Conservation (phyloP, 352 stramenopile genomes). For the Plasmopara viticola region DNA sequence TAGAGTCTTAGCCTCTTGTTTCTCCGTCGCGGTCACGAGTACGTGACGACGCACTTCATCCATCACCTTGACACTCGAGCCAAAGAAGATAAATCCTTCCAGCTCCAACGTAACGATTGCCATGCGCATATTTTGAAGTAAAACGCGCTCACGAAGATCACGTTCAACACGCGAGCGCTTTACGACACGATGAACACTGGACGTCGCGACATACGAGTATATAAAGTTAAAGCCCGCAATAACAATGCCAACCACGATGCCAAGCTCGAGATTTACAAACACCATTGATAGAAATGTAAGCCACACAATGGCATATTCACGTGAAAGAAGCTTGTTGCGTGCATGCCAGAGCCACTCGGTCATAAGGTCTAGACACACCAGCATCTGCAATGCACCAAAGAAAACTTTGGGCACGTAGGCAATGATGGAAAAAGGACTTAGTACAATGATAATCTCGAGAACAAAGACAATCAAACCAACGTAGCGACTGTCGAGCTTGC, state of each 20-base stretch:
- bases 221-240: slow-evolving; percentile 88
- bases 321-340: slow-evolving; percentile 75
- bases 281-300: slow-evolving; percentile 94
- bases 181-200: slow-evolving; percentile 70
- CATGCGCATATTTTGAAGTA: slow-evolving; percentile 65
- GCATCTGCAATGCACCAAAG: slow-evolving; percentile 94
- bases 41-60: slow-evolving; percentile 81
- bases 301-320: slow-evolving; percentile 92
- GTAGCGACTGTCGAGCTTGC: slow-evolving; percentile 64
- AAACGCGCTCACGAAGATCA: slow-evolving; percentile 61
- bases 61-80: slow-evolving; percentile 83
- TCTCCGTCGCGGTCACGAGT: slow-evolving; percentile 41
- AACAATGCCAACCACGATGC: slow-evolving; percentile 91
- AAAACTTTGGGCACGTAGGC: slow-evolving; percentile 96
- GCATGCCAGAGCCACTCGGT: slow-evolving; percentile 93
- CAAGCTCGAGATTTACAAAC: slow-evolving; percentile 90
- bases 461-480: slow-evolving; percentile 72
- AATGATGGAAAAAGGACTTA: slow-evolving; percentile 93
- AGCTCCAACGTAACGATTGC: slow-evolving; percentile 84
- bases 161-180: slow-evolving; percentile 79
- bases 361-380: slow-evolving; percentile 97
- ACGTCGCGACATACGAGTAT: slow-evolving; percentile 66
- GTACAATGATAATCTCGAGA: slow-evolving; percentile 64
- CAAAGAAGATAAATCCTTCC: slow-evolving; percentile 86
- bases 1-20: slow-evolving; percentile 24